These are phyloP conservation scores for Vicia sativa DNA, from an alignment of 306 rosid genomes.

Conservation along the genomic window DNA sequence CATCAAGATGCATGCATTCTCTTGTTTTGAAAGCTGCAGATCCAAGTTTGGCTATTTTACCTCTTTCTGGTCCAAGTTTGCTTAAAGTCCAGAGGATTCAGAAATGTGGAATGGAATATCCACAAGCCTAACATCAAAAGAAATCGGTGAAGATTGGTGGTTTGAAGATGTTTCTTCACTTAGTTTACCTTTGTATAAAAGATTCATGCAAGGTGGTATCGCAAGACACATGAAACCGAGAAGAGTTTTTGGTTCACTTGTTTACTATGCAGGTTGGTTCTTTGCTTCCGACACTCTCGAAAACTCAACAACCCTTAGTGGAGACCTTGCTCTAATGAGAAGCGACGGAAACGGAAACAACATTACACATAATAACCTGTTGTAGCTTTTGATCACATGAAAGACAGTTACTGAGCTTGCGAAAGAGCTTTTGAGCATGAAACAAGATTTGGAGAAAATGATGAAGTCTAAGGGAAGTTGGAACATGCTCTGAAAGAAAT, in stretches of 20 bases:
- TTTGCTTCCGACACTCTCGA: conserved; percentile 74
- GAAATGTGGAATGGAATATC: conserved; percentile 75
- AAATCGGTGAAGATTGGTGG: conserved; percentile 85
- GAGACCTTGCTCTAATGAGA: conserved; percentile 52
- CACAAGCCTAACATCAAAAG: conserved; percentile 37
- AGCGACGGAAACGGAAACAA: conserved; percentile 33
- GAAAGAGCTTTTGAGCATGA: conserved; percentile 78
- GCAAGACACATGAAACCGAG: conserved; percentile 61
- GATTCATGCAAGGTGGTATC: conserved; percentile 61
- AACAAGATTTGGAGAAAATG: conserved; percentile 71
- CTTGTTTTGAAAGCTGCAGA: conserved; percentile 73
- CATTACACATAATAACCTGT: conserved; percentile 26
- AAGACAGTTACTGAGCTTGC: conserved; percentile 71
- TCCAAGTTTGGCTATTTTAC: conserved; percentile 64
- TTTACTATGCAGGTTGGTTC: conserved; percentile 81
- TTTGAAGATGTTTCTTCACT: conserved; percentile 67
- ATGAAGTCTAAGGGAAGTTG: conserved; percentile 74
- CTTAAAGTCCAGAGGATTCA: conserved; percentile 52
- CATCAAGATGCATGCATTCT: conserved; percentile 75
- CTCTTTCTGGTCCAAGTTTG: conserved; percentile 47
- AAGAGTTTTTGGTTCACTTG: conserved; percentile 65
- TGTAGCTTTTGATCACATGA: conserved; percentile 58
- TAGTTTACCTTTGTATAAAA: conserved; percentile 58
- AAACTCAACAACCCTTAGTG: conserved; percentile 54
- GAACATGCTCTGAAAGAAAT: conserved; percentile 64